A percentile compares a stretch with the other conserved stretches of the same genome.
Conservation (phyloP, 2,329 filamentous ascomycete genomes). For the Xylaria sp. region DNA sequence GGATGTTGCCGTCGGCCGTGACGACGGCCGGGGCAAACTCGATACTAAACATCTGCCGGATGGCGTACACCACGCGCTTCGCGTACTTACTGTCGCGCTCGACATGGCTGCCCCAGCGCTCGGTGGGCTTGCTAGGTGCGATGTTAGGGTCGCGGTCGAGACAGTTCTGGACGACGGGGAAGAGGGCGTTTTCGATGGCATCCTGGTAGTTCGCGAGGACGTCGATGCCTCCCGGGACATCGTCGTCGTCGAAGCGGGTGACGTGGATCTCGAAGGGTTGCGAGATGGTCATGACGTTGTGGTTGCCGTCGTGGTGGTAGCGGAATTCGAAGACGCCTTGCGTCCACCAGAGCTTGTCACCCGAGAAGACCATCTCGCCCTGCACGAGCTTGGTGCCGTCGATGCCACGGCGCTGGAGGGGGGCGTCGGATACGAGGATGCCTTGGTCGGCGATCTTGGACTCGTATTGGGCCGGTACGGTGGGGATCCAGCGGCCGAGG, state of each 20-base stretch:
- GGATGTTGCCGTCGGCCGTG: conserved; percentile 82
- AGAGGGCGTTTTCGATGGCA: conserved; percentile 68
- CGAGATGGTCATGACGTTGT: conserved; percentile 91
- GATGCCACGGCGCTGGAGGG: conserved; percentile 47
- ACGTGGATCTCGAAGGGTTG: conserved; percentile 89
- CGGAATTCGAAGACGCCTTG: conserved; percentile 95
- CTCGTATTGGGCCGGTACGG: conserved; percentile 71
- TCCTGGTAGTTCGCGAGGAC: conserved; percentile 56
- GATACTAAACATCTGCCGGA: conserved; percentile 94
- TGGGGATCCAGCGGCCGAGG: conserved; percentile 83
- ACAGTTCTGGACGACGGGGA: conserved; percentile 85
- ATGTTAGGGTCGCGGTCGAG: conserved; percentile 89
- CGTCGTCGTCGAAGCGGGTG: conserved; percentile 70
- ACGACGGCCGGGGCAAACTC: conserved; percentile 93
- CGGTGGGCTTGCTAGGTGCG: conserved; percentile 71
- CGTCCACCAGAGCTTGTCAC: conserved; percentile 96
- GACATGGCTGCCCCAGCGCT: conserved; percentile 78
- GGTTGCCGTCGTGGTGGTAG: conserved; percentile 88
- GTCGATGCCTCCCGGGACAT: conserved; percentile 48
- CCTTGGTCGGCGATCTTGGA: conserved; percentile 68
- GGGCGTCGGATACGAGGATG: conserved; percentile 64
- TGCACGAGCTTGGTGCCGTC: conserved; percentile 54
- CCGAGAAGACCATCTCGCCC: conserved; percentile 81
- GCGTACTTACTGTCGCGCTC: conserved; percentile 87
- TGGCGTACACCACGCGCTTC: conserved; percentile 84